Evolutionary conservation across 1,284 basidiomycete genomes (phyloP).

Genomic region (Phylloboletellus chloephorus): DNA sequence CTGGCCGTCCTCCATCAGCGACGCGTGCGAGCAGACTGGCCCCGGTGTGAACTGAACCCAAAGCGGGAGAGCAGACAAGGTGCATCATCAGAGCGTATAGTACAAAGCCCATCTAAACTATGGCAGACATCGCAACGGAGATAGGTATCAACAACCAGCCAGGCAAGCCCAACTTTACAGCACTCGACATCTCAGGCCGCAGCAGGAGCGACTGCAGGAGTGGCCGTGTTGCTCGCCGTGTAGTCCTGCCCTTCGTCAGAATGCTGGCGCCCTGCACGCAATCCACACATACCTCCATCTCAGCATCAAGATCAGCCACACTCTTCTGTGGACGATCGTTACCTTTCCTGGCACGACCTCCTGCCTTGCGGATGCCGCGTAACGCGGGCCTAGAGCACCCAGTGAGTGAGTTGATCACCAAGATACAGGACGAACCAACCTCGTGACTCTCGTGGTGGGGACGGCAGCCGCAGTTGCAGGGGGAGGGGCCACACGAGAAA

Average conservation of each 20-base stretch:
- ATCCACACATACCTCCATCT: conserved; percentile 65
- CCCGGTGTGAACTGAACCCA: not conserved
- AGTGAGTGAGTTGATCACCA: conserved; percentile 10
- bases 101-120: conserved; percentile 27
- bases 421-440: conserved; percentile 36
- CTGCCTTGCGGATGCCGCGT: conserved; percentile 48
- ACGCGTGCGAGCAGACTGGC: not conserved
- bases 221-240: conserved; percentile 48
- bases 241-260: conserved; percentile 49
- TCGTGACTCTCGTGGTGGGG: conserved; percentile 33
- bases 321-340: conserved; percentile 60
- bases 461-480: conserved; percentile 27
- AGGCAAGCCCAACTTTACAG: no score
- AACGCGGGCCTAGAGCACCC: conserved; percentile 23
- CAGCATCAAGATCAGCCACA: conserved; percentile 72
- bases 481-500: conserved; percentile 65
- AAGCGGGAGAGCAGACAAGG: not conserved
- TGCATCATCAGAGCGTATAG: conserved; percentile 10
- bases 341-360: conserved; percentile 58
- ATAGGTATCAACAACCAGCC: conserved; percentile 21
- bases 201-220: conserved; percentile 37
- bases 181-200: conserved; percentile 26
- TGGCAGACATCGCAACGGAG: conserved; percentile 7
- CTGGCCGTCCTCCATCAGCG: conserved; percentile 14
- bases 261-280: not conserved